Base-by-base conservation (phyloP, 2,329 filamentous ascomycete species). In the Neurospora crassa region DNA sequence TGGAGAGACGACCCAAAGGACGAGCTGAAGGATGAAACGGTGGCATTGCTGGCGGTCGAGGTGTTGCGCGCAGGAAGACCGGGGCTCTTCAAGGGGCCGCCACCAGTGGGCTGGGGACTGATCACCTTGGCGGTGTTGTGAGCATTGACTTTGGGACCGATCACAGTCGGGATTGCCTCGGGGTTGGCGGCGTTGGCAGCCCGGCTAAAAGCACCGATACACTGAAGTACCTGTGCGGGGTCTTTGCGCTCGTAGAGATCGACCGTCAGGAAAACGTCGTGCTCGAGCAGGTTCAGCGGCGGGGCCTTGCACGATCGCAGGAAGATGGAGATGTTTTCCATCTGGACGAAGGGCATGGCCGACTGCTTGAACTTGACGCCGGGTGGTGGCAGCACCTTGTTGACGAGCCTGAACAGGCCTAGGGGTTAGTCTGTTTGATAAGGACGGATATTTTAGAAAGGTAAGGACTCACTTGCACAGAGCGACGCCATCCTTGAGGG, bases 321-420 rank as follows among this genome's bases (percentile, higher is more conserved):
- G 82, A 97, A 99, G 79, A 97, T 93, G 5, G 94, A 96, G 78
- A 99, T 97, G 80, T 99, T 99, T 81, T 99, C 96, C 94, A 98
- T 98, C 82, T 99, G 96, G 53, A 98, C 95, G 79, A 99, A 99
- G 0, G 96, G 96, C 95, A 98, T 98, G 53, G 89, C 83, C 0
- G 94, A 97, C 79, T 91, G 86, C 83, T 98, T 98, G 87, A 92
- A 98, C 80, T 91, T 93, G 82, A 97, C 88, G 41, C 91, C 91
- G 0, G 92, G 92, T 18, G 90, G 88, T 37, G 92, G 92, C 45
- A 91, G 81, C 41, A 88, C 92, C 71, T 95, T 86, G 79, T 97
- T 98, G 77, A 93, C 88, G 69, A 98, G 89, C 78, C 93, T 96
- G 75, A 7, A 14, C 34, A 12, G 67, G n/a, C 10, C 4, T 4